Evolutionary conservation across 345 rosid species (phyloP).

Genomic region (Balakata baccata): DNA sequence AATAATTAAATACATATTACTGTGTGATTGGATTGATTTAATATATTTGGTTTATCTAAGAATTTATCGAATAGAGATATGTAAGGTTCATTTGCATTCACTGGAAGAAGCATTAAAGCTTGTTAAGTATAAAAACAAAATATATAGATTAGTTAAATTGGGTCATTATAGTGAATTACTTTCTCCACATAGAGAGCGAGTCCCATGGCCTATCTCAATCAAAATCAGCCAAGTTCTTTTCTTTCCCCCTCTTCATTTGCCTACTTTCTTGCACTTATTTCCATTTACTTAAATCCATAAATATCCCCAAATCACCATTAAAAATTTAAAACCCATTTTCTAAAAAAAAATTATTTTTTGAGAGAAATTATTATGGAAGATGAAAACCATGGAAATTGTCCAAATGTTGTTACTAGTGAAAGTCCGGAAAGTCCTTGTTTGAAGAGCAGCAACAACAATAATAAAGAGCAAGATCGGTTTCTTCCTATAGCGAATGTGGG

Average conservation of each 20-base stretch:
- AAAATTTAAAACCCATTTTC: conserved; percentile 18
- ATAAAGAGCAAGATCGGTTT: conserved; percentile 18
- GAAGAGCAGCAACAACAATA: conserved; percentile 16
- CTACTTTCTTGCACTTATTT: conserved; percentile 40
- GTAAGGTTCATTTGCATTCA: too few relatives aligned
- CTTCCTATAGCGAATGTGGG: conserved; percentile 23
- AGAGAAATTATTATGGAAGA: conserved; percentile 43
- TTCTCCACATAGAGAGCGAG: conserved; percentile 28
- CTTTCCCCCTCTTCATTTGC: conserved; percentile 30
- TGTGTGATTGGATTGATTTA: too few relatives aligned
- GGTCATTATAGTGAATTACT: too few relatives aligned
- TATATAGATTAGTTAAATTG: too few relatives aligned
- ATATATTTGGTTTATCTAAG: too few relatives aligned
- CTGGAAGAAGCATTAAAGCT: too few relatives aligned
- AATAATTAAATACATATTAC: too few relatives aligned
- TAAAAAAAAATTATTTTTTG: background rate
- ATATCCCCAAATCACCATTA: conserved; percentile 8
- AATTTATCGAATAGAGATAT: too few relatives aligned
- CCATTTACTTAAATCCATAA: conserved; percentile 27
- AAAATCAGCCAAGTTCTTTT: conserved; percentile 23
- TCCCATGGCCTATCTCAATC: conserved; percentile 24
- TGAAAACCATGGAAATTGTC: conserved; percentile 43
- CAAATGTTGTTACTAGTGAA: conserved; percentile 22
- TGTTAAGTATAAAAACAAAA: too few relatives aligned
- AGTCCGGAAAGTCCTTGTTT: conserved; percentile 56